These are phyloP conservation scores for Aeschynomene evenia DNA, from an alignment of 306 rosid species.

Conservation along the genomic window DNA sequence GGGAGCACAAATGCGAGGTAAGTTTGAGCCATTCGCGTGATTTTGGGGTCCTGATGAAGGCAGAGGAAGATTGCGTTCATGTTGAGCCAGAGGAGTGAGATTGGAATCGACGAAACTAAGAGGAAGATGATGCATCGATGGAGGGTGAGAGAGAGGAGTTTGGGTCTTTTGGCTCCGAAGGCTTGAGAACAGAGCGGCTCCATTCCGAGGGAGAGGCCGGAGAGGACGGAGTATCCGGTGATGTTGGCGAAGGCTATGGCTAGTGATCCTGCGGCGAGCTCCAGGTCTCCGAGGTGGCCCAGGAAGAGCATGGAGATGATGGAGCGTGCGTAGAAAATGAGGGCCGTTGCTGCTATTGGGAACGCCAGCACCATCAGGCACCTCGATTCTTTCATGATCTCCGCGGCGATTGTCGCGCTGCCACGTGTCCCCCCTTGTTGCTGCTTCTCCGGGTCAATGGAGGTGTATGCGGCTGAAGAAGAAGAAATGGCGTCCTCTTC, in stretches of 20 bases:
- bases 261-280: slow-evolving; percentile 72
- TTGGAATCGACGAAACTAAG: slow-evolving; percentile 59
- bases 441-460: slow-evolving; percentile 19
- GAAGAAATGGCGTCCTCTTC: not conserved
- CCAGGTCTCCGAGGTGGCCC: slow-evolving; percentile 61
- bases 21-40: slow-evolving; percentile 58
- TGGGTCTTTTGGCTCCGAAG: slow-evolving; percentile 81
- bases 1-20: slow-evolving; percentile 65
- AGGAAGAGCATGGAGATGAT: slow-evolving; percentile 81
- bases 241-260: slow-evolving; percentile 97
- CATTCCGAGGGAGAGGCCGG: slow-evolving; percentile 84
- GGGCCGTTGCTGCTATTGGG: slow-evolving; percentile 66
- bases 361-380: slow-evolving; percentile 56
- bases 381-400: slow-evolving; percentile 42
- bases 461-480: not conserved
- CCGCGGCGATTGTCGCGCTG: not conserved
- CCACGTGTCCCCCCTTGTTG: not conserved
- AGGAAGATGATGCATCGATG: slow-evolving; percentile 79
- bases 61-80: slow-evolving; percentile 48
- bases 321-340: slow-evolving; percentile 84
- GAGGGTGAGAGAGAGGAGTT: slow-evolving; percentile 71
- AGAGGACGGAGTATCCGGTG: slow-evolving; percentile 80
- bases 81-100: slow-evolving; percentile 70
- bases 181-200: slow-evolving; percentile 94
- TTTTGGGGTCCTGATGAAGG: slow-evolving; percentile 48